Base-by-base conservation (phyloP, 2,329 filamentous ascomycete species). In the Gnomoniopsis smithogilvyi region DNA sequence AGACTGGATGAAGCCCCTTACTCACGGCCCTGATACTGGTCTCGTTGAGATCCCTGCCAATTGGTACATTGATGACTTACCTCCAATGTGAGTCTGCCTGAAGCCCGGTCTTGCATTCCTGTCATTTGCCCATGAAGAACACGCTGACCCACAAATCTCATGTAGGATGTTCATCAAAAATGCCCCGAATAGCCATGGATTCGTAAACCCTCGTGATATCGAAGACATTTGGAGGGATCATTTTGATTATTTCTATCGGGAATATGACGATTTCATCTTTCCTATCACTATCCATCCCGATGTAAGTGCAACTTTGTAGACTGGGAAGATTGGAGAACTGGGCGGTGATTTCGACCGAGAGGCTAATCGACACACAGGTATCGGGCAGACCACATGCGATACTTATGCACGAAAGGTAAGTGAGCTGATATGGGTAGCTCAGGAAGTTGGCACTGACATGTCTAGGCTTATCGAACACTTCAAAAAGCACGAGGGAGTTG, bases 271-370 rank as follows among this genome's bases (percentile, higher is more conserved):
- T 65, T 91, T 91, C 62, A 82, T 91, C 54, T 91, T 92, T 65
- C 88, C 89, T 0, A 88, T 92, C 71, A 92, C 89, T 0, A 87
- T 91, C 38, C 89, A 92, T 70, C 88, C 88, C 0, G 88, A 91
- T 66, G 14, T n/a, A 6, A 41, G 38, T 41, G 12, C 38, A 15
- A 14, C n/a, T n/a, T 41, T 41, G 38, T 15, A 3, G 4, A 6
- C 38, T 12, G 6, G 15, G 8, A 15, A 14, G 12, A n/a, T 14
- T 6, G 3, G 6, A 41, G 38, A n/a, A 14, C 6, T 41, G 3
- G 3, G 14, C 38, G 38, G 38, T 15, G 38, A 4, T n/a, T 41
- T 41, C 38, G 38, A 41, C 3, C 12, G 38, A n/a, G 6, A 14
- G 38, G n/a, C 38, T 41, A 15, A 15, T 41, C 38, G 6, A 15